phyloP scores from a whole-genome alignment of 2,329 filamentous ascomycete species.

The Sclerotinia spermophila region DNA sequence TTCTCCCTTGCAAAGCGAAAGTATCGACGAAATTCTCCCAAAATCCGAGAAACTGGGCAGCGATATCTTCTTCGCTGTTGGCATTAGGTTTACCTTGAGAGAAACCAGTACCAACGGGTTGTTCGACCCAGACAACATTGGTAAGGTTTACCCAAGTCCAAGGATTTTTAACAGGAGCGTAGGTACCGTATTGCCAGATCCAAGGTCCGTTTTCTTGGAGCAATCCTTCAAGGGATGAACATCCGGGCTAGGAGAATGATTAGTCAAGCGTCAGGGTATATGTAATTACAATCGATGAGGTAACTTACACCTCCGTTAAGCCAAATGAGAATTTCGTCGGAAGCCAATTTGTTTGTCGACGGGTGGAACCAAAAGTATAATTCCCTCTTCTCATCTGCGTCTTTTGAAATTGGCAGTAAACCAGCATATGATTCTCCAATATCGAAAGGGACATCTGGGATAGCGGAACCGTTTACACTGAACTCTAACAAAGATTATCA shows the following conservation, averaged over 20 bases:
- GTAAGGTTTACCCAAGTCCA: constrained; percentile 35
- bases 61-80: constrained; percentile 63
- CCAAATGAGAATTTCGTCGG: constrained; percentile 61
- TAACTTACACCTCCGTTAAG: constrained; percentile 41
- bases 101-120: constrained; percentile 36
- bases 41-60: constrained; percentile 71
- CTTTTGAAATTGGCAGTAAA: constrained; percentile 52
- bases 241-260: constrained; percentile 38
- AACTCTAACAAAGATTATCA: not conserved
- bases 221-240: constrained; percentile 62
- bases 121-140: constrained; percentile 36
- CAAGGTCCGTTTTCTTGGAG: constrained; percentile 77
- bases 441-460: constrained; percentile 66
- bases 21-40: constrained; percentile 74
- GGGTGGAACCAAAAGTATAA: constrained; percentile 69
- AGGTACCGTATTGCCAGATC: constrained; percentile 67
- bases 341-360: constrained; percentile 46
- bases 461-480: constrained; percentile 18
- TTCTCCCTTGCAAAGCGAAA: constrained; percentile 63
- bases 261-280: not conserved
- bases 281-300: not conserved
- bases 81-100: constrained; percentile 50
- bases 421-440: constrained; percentile 65
- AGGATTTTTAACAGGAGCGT: constrained; percentile 37
- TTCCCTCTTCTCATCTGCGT: constrained; percentile 47